Base-by-base conservation (phyloP, 2,329 filamentous ascomycete species). In the Colletotrichum zoysiae region DNA sequence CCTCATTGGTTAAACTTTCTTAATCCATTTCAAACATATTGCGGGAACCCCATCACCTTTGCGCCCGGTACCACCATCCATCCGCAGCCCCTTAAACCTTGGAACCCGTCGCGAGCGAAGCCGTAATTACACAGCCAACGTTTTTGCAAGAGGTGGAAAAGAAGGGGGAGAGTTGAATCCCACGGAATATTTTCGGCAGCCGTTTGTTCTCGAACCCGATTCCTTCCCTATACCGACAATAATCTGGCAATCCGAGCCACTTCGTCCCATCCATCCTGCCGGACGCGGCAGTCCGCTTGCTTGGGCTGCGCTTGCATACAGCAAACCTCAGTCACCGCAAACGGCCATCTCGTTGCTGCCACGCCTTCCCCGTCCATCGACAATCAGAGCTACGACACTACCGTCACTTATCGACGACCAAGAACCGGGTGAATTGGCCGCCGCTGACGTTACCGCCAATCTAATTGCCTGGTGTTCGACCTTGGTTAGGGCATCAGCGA, bases 51-150 rank as follows among this genome's bases (percentile, higher is more conserved):
- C 51, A 48, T 68, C 55, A 44, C 55, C 30, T 51, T 68, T 46
- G 26, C 42, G 57, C 65, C 38, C 48, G 12, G 42, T 20, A 60
- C 63, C 48, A 44, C 56, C 67, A 30, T 38, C 56, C 67, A 30
- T 38, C 65, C 55, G 65, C 69, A 69, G 64, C 69, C 69, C 69
- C 69, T 71, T 69, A 69, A 71, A 64, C 69, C 26, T 59, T 55
- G 65, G 58, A 56, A n/a, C 46, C 58, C 26, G 55, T 56, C 59
- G 69, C 65, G 48, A 64, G 3, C 59, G 35, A 53, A 53, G 38
- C 59, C 46, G 53, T 56, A 48, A 48, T 48, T 48, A 48, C 40
- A 33, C 48, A 40, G 40, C 48, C 56, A 55, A 51, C 51, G 46
- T 48, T 51, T 33, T 33, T 46, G 38, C 38, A 59, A 64, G 59